Percentiles rank a stretch among this genome's conserved stretches.
These are phyloP conservation scores for Elaeis guineensis DNA, from an alignment of 176 grass and related monocot species.

Conservation along the genomic window DNA sequence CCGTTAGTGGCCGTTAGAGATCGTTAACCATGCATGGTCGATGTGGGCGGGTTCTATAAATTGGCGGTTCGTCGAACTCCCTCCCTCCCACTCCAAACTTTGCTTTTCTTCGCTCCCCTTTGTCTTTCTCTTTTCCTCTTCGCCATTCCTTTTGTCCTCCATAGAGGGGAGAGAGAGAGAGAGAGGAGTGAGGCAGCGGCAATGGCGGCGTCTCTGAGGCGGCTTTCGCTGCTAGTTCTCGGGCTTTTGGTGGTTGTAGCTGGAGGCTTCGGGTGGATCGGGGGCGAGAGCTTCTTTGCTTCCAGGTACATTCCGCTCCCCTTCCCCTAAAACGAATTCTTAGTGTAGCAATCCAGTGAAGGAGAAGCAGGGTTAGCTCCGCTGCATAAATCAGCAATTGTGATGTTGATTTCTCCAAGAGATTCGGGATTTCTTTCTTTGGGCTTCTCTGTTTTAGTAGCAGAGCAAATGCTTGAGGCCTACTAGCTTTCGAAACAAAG, in stretches of 20 bases:
- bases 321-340: neutral
- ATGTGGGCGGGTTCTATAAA: too few relatives aligned
- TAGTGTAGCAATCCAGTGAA: neutral
- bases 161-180: conserved; percentile 12
- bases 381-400: too few relatives aligned
- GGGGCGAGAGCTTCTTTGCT: conserved; percentile 1
- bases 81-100: conserved; percentile 8
- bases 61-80: neutral
- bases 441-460: too few relatives aligned
- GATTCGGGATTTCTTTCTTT: too few relatives aligned
- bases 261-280: conserved; percentile 10
- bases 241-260: conserved; percentile 22
- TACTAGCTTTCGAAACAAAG: too few relatives aligned
- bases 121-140: conserved; percentile 23
- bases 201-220: conserved; percentile 6
- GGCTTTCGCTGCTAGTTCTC: conserved; percentile 11
- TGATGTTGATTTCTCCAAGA: too few relatives aligned
- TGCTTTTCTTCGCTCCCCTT: neutral
- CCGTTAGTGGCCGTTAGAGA: too few relatives aligned
- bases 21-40: too few relatives aligned
- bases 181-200: conserved; percentile 2
- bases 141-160: neutral
- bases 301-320: conserved; percentile 21
- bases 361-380: too few relatives aligned
- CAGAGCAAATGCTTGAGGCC: too few relatives aligned